phyloP scores from a whole-genome alignment of 164 flowering plant species.

The Buxus sempervirens region DNA sequence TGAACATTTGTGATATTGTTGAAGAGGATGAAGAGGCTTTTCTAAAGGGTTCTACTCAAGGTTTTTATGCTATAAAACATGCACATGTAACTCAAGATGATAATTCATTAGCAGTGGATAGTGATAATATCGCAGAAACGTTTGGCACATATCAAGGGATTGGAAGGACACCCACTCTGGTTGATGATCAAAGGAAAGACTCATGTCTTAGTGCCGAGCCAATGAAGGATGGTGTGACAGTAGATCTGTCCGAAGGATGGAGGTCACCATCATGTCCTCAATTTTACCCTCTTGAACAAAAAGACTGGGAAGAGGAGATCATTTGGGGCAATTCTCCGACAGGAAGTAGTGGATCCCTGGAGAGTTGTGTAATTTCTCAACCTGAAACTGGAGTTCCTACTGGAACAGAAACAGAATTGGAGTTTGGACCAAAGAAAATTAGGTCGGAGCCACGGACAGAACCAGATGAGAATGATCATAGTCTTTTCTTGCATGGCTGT shows the following conservation, averaged over 20 bases:
- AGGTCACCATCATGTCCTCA: conserved; percentile 30
- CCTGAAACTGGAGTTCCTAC: conserved; percentile 37
- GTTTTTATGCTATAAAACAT: conserved; percentile 22
- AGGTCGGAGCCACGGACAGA: conserved; percentile 22
- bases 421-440: conserved; percentile 13
- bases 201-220: conserved; percentile 55
- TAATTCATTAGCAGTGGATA: conserved; percentile 15
- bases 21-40: conserved; percentile 92
- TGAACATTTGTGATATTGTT: conserved; percentile 44
- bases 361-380: conserved; percentile 42
- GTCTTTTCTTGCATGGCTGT: conserved; percentile 22
- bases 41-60: conserved; percentile 43
- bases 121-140: conserved; percentile 24
- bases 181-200: conserved; percentile 34
- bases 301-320: conserved; percentile 84
- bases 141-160: conserved; percentile 29
- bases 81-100: conserved; percentile 24
- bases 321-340: conserved; percentile 72
- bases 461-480: conserved; percentile 34
- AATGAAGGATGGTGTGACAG: conserved; percentile 41
- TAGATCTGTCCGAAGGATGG: conserved; percentile 32
- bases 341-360: conserved; percentile 30
- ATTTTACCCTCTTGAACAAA: conserved; percentile 76
- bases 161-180: conserved; percentile 15
- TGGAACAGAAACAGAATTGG: conserved; percentile 30